These are phyloP conservation scores for Mucuna pruriens DNA, from an alignment of 306 rosid genomes.

Conservation along the genomic window DNA sequence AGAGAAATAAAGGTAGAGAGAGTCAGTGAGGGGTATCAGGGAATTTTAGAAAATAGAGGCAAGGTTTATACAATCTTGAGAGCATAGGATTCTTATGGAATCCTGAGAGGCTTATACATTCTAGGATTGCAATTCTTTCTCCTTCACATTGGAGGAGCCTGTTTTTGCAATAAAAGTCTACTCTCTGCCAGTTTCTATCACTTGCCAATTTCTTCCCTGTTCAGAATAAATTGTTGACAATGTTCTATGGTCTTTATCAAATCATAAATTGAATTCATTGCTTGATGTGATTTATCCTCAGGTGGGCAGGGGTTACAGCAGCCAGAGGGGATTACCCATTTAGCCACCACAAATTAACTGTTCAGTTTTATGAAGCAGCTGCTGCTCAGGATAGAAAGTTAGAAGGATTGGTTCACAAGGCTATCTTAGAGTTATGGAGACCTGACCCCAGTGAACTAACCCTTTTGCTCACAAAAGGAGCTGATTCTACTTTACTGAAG, in stretches of 20 bases:
- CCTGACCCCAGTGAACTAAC: slow-evolving; percentile 95
- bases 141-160: background rate
- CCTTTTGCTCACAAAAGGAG: slow-evolving; percentile 89
- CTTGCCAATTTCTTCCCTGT: slow-evolving; percentile 14
- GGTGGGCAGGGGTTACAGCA: slow-evolving; percentile 94
- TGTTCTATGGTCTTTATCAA: slow-evolving; percentile 1
- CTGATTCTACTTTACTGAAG: slow-evolving; percentile 86
- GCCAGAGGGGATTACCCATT: slow-evolving; percentile 99
- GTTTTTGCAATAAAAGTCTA: background rate
- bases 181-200: background rate
- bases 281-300: slow-evolving; percentile 43
- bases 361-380: slow-evolving; percentile 94
- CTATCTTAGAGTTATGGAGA: slow-evolving; percentile 97
- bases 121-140: background rate
- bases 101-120: background rate
- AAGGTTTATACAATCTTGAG: background rate
- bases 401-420: slow-evolving; percentile 99
- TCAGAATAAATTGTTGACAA: background rate
- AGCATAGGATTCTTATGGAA: background rate
- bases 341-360: slow-evolving; percentile 99
- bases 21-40: background rate
- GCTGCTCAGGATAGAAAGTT: slow-evolving; percentile 99
- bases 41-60: background rate
- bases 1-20: background rate
- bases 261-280: slow-evolving; percentile 21